Evolutionary conservation across 2,329 filamentous ascomycete species (phyloP).

Genomic region (Chaetomium olivaceum): DNA sequence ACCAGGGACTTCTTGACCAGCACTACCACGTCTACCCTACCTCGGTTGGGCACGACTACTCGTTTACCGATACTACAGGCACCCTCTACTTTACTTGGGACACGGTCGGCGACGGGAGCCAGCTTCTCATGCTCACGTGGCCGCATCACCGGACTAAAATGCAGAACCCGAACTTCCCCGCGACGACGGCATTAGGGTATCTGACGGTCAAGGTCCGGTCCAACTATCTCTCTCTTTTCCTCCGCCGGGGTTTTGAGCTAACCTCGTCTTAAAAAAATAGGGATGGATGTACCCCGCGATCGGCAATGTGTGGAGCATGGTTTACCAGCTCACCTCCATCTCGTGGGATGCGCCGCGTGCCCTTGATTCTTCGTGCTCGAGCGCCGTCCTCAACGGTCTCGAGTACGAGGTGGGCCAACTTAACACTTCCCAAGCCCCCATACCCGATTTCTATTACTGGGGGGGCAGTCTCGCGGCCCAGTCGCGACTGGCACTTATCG

Average conservation of each 20-base stretch:
- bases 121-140: constrained; percentile 7
- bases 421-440: background rate
- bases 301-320: background rate
- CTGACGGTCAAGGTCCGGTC: constrained; percentile 1
- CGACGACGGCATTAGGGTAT: background rate
- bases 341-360: background rate
- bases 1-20: constrained; percentile 1
- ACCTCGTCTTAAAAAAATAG: background rate
- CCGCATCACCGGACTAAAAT: background rate
- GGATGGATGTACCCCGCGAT: constrained; percentile 5
- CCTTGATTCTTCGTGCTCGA: background rate
- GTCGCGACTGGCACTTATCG: background rate
- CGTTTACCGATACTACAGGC: background rate
- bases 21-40: constrained; percentile 2
- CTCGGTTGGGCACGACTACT: constrained; percentile 1
- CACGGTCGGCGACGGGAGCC: background rate
- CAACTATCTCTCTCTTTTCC: no score
- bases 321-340: background rate
- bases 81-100: background rate
- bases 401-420: constrained; percentile 4
- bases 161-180: constrained; percentile 3
- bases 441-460: constrained; percentile 7
- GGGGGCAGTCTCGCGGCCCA: background rate
- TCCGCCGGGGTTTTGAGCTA: background rate
- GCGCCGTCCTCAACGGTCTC: background rate